These are phyloP conservation scores for Dryadomyces quercivorus DNA, from an alignment of 2,329 filamentous ascomycete genomes.

Conservation along the genomic window DNA sequence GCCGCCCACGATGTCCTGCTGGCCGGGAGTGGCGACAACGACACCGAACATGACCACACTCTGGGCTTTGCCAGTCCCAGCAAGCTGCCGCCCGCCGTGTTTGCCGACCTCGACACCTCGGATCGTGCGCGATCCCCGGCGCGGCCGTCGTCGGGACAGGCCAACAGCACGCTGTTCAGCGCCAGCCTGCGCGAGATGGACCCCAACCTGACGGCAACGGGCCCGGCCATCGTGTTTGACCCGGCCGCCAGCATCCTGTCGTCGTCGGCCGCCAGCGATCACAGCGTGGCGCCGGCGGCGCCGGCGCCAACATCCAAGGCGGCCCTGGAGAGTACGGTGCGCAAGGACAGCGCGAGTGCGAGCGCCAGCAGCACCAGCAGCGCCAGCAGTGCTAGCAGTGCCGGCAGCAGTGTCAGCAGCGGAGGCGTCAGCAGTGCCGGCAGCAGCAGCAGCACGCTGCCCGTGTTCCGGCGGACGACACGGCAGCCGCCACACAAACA, in stretches of 20 bases:
- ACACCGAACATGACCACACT: background rate
- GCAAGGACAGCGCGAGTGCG: background rate
- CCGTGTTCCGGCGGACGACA: conserved; percentile 33
- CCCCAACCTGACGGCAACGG: conserved; percentile 27
- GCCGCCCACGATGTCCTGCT: conserved; percentile 29
- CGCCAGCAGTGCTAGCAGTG: too few relatives aligned
- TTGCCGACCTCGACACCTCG: conserved; percentile 13
- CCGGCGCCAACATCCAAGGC: conserved; percentile 5
- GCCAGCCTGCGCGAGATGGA: conserved; percentile 44
- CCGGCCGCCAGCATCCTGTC: conserved; percentile 29
- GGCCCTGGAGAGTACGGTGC: conserved; percentile 9
- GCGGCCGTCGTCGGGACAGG: conserved; percentile 4
- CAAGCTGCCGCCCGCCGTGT: conserved; percentile 11
- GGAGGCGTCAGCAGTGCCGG: background rate
- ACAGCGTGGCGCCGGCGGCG: background rate
- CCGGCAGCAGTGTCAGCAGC: background rate
- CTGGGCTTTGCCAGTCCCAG: background rate
- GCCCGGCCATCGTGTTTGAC: conserved; percentile 25
- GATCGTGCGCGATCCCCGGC: background rate
- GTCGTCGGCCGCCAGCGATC: conserved; percentile 8
- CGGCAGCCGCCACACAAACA: conserved; percentile 20
- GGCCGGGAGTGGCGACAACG: conserved; percentile 15
- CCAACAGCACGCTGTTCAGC: conserved; percentile 16
- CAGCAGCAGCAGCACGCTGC: conserved; percentile 27
- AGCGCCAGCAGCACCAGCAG: background rate